Conservation (phyloP, 768 basidiomycete genomes). For the Tricholoma furcatifolium region DNA sequence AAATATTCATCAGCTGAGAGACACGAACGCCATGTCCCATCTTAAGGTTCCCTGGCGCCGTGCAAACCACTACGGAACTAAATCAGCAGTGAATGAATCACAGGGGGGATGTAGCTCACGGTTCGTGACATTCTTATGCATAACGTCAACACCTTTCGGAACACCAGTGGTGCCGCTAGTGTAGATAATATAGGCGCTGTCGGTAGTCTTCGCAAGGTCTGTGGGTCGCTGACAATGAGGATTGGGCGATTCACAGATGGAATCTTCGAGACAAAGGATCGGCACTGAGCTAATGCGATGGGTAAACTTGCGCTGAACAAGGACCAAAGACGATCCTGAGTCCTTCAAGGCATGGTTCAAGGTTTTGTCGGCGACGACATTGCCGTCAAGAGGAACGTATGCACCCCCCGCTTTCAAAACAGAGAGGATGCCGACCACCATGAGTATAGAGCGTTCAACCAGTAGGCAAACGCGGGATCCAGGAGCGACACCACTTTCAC, state of each 20-base stretch:
- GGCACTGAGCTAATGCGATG: constrained; percentile 21
- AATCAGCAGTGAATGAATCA: not conserved
- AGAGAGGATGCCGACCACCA: constrained; percentile 55
- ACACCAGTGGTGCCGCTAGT: constrained; percentile 58
- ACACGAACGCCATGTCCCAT: constrained; percentile 55
- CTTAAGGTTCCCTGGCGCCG: constrained; percentile 51
- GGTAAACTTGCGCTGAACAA: constrained; percentile 41
- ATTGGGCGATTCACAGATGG: constrained; percentile 22
- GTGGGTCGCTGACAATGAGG: constrained; percentile 33
- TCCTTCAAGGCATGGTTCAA: constrained; percentile 50
- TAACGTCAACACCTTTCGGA: constrained; percentile 61
- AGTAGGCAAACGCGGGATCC: constrained; percentile 54
- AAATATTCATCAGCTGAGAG: constrained; percentile 60
- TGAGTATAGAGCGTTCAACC: constrained; percentile 49
- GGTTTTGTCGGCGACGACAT: constrained; percentile 51
- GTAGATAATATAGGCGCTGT: constrained; percentile 59
- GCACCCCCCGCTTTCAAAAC: constrained; percentile 56
- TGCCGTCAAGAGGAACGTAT: constrained; percentile 59
- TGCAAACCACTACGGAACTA: constrained; percentile 28
- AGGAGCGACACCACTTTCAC: constrained; percentile 37
- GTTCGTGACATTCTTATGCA: constrained; percentile 55
- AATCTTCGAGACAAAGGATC: constrained; percentile 21
- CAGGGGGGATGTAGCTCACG: constrained; percentile 36
- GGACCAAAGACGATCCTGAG: constrained; percentile 41
- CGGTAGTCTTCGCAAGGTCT: constrained; percentile 33